Conservation (phyloP, 2,329 filamentous ascomycete genomes). For the Hypoxylon sp. region DNA sequence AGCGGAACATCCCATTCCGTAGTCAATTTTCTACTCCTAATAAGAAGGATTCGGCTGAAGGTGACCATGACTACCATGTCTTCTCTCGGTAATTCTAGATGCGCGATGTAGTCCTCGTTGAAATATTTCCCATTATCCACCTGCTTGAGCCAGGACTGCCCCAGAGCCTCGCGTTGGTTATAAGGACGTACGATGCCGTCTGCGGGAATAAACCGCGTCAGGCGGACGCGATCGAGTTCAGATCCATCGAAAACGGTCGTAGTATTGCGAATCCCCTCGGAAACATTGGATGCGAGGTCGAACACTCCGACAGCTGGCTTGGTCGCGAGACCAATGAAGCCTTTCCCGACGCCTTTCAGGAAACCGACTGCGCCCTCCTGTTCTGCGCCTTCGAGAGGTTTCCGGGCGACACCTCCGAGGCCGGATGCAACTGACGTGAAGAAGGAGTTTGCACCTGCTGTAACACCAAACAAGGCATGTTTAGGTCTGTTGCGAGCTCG, state of each 20-base stretch:
- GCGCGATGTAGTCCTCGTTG: conserved; percentile 96
- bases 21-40: conserved; percentile 85
- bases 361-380: conserved; percentile 95
- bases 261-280: conserved; percentile 97
- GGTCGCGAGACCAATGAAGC: conserved; percentile 91
- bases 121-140: conserved; percentile 98
- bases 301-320: conserved; percentile 98
- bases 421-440: conserved; percentile 93
- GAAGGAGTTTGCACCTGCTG: conserved; percentile 94
- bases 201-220: conserved; percentile 90
- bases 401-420: conserved; percentile 91
- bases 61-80: conserved; percentile 93
- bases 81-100: conserved; percentile 89
- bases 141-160: conserved; percentile 99
- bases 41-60: conserved; percentile 88
- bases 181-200: conserved; percentile 97
- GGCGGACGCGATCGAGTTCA: conserved; percentile 93
- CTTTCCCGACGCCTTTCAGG: conserved; percentile 97
- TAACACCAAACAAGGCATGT: conserved; percentile 96
- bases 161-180: conserved; percentile 92
- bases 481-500: conserved; percentile 94
- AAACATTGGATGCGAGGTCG: conserved; percentile 96
- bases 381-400: conserved; percentile 95
- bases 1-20: conserved; percentile 97
- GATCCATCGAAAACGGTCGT: conserved; percentile 98